phyloP scores from a whole-genome alignment of 192 early-diverging fungal species.

The Thoreauomyces humboldtii region DNA sequence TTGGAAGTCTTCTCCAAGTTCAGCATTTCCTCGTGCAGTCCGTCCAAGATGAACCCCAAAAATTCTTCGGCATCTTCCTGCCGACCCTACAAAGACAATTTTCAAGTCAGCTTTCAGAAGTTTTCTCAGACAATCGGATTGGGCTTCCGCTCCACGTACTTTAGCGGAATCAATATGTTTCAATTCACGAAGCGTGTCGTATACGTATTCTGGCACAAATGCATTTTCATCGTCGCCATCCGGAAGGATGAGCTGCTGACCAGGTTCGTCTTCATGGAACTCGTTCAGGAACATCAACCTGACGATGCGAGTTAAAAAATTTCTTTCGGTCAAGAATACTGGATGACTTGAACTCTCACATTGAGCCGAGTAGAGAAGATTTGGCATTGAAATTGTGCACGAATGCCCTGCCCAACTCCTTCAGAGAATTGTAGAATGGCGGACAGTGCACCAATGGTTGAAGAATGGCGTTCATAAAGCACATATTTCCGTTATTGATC shows the following conservation, averaged over 20 bases:
- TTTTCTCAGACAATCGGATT: slow-evolving; percentile 19
- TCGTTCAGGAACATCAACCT: slow-evolving; percentile 64
- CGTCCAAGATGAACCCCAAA: slow-evolving; percentile 88
- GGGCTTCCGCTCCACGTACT: slow-evolving; percentile 28
- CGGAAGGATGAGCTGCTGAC: slow-evolving; percentile 3
- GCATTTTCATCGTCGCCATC: slow-evolving; percentile 27
- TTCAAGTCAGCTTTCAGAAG: neutral
- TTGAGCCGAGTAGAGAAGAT: slow-evolving; percentile 81
- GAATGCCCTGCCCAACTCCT: slow-evolving; percentile 59
- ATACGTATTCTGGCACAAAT: slow-evolving; percentile 93
- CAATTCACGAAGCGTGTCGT: slow-evolving; percentile 76
- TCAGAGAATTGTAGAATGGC: slow-evolving; percentile 88
- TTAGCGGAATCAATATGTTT: slow-evolving; percentile 79
- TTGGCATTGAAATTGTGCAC: slow-evolving; percentile 70
- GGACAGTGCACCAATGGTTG: slow-evolving; percentile 91
- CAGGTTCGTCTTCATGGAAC: slow-evolving; percentile 41
- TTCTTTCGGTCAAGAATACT: neutral
- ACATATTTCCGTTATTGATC: slow-evolving; percentile 96
- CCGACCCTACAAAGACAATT: slow-evolving; percentile 50
- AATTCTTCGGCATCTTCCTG: slow-evolving; percentile 99
- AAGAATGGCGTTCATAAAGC: slow-evolving; percentile 96
- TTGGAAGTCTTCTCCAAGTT: slow-evolving; percentile 18
- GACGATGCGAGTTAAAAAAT: neutral
- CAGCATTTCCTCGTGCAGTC: slow-evolving; percentile 85
- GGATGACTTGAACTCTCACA: slow-evolving; percentile 67